Evolutionary conservation across 345 rosid species (phyloP), one percentile per base, ranked within the genome.

Genomic region (Mangifera indica): DNA sequence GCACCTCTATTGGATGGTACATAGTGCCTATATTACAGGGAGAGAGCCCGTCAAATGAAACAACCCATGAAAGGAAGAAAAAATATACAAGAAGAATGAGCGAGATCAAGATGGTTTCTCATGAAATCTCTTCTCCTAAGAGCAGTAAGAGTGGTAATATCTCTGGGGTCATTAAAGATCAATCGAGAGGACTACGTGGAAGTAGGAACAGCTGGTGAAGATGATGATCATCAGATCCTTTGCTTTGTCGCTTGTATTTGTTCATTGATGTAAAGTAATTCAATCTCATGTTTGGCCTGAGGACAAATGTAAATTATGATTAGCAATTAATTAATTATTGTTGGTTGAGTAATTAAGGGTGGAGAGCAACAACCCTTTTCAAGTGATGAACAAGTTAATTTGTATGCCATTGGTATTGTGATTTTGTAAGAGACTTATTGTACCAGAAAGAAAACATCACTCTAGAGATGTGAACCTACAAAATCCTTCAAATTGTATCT

Each of bases 1-100:
- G 85, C 40, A 81, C 88, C 51, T 90, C 89, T 60, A 46, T 87
- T 0, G 87, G 81, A 45, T 92, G 98, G 98, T 90, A 86, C 79
- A 12, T 85, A 32, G 79, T 86, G 34, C 93, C 97, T 52, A 67
- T 81, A 48, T 63, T 87, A 13, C 62, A 71, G 34, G 86, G 78
- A 32, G 70, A 74, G 67, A 56, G 55, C 25, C 55, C 78, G 61
- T 68, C 79, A 63, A 79, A 70, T 69, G 66, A 53, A 4, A 60
- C 44, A 48, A 55, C 21, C 21, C 59, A 74, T 2, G 46, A 61
- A 67, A 87, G 79, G 86, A 89, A 84, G 89, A 87, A 84, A 69
- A 78, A 29, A 29, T 29, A 1, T 29, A 3, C 3, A 29, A 29
- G 32, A 29, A 29, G 32, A 29, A 29, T 3, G 32, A 29, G 32